Base-by-base conservation (phyloP, 257 asterid species). In the Salvia miltiorrhiza region DNA sequence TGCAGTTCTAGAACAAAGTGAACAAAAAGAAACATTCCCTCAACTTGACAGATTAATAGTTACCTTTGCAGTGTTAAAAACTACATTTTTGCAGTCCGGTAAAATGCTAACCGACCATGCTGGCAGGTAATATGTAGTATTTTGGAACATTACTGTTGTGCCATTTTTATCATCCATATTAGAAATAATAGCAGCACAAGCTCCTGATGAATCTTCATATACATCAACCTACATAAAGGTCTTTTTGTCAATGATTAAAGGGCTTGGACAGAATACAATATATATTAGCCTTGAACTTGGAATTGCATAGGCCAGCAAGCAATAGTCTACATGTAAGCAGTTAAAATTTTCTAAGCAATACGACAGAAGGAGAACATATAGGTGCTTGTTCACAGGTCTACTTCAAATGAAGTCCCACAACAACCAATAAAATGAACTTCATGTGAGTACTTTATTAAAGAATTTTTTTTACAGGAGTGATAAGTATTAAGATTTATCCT, bases 61-160 rank as follows among this genome's bases (percentile, higher is more conserved):
- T 86, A 92, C 96, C 93, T 89, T 87, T 63, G 98, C 98, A 35
- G 96, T 86, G 85, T 89, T 92, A 82, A 92, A 89, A 64, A 73
- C 95, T 47, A 87, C 95, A 62, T 77, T 92, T 81, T 81, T 86
- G 92, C 98, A 89, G 85, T 86, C 90, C 3, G 89, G 96, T 58
- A 92, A 79, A 73, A 92, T 89, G 85, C 95, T 92, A 70, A 92
- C 94, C 43, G 98, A 92, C 98, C 96, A 89, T 79, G 98, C 95
- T 53, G 96, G 94, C 69, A 92, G 82, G 78, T 75, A 17, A 76
- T 84, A 82, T 23, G 93, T 83, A 71, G 76, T 68, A 77, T 89
- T 87, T 45, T 86, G 86, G 70, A 92, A 92, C 76, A 71, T 74
- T 11, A 87, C 90, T 52, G 69, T 74, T 69, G 71, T 82, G 64